Evolutionary conservation across 2,329 filamentous ascomycete species (phyloP).

Genomic region (Nothophaeocryptopus gaeumannii): DNA sequence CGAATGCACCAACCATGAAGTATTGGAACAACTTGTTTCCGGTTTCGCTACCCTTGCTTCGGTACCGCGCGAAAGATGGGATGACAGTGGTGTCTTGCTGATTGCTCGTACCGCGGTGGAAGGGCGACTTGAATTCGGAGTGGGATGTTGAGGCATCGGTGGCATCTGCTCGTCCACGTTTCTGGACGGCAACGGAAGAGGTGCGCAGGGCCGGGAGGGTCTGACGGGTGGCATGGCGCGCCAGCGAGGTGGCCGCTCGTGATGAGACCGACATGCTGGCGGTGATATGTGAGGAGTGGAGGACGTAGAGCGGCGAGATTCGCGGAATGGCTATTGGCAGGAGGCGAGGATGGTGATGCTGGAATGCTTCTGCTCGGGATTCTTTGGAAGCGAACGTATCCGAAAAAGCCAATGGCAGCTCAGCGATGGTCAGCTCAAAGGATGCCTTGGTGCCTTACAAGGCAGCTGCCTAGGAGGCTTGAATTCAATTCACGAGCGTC

Average conservation of each 20-base stretch:
- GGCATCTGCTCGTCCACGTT: slow-evolving; percentile 38
- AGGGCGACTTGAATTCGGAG: slow-evolving; percentile 54
- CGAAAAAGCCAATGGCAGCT: neutral
- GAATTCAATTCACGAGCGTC: neutral
- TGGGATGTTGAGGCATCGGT: slow-evolving; percentile 36
- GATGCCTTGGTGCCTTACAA: neutral
- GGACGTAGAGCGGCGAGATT: slow-evolving; percentile 11
- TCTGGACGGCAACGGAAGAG: slow-evolving; percentile 42
- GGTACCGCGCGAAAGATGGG: slow-evolving; percentile 87
- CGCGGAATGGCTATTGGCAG: slow-evolving; percentile 20
- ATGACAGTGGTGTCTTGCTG: slow-evolving; percentile 63
- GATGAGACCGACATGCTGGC: slow-evolving; percentile 51
- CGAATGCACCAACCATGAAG: slow-evolving; percentile 97
- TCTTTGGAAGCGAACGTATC: neutral
- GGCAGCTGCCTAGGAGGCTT: neutral
- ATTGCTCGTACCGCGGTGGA: slow-evolving; percentile 44
- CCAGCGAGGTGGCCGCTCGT: slow-evolving; percentile 45
- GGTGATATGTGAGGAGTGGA: slow-evolving; percentile 26
- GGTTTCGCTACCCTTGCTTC: slow-evolving; percentile 64
- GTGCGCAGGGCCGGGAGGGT: slow-evolving; percentile 47
- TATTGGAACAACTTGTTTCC: slow-evolving; percentile 89
- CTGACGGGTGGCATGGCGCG: slow-evolving; percentile 48
- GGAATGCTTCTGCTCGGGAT: slow-evolving; percentile 2
- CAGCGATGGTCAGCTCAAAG: neutral
- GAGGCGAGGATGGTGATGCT: slow-evolving; percentile 11